Conservation (phyloP, 2,329 filamentous ascomycete genomes). For the Sphaceloma murrayae region DNA sequence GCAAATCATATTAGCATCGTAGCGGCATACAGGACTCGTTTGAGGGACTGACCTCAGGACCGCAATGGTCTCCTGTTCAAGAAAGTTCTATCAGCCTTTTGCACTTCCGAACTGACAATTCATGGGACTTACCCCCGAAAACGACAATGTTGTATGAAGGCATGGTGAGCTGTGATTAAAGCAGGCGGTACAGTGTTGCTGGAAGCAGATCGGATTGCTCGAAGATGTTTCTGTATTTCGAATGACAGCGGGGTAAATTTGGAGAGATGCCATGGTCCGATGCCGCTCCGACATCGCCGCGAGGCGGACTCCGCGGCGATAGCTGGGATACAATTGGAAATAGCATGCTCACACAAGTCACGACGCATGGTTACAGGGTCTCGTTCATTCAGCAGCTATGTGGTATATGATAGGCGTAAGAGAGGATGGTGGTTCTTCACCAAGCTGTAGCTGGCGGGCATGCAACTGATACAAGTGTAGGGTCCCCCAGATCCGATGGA, state of each 20-base stretch:
- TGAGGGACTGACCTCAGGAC: constrained; percentile 59
- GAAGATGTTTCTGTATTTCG: constrained; percentile 6
- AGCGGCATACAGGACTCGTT: neutral
- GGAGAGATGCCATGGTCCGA: too few species aligned
- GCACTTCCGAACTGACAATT: neutral
- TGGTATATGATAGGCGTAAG: too few species aligned
- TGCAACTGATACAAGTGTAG: too few species aligned
- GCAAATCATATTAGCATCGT: constrained; percentile 18
- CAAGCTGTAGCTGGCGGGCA: too few species aligned
- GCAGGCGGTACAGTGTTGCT: neutral
- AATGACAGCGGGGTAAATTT: constrained; percentile 9
- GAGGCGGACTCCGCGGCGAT: neutral
- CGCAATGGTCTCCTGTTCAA: constrained; percentile 64
- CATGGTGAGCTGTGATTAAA: constrained; percentile 41
- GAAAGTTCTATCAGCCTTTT: constrained; percentile 16
- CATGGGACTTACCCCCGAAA: constrained; percentile 54
- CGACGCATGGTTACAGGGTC: too few species aligned
- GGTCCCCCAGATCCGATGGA: too few species aligned
- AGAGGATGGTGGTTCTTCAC: too few species aligned
- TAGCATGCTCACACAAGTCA: too few species aligned
- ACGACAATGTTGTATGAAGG: constrained; percentile 68
- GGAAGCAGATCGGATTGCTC: neutral
- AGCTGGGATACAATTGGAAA: too few species aligned
- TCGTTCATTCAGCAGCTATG: too few species aligned
- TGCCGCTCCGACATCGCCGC: constrained; percentile 9